A percentile compares a stretch with the other conserved stretches of the same genome.
These are phyloP conservation scores for Colletotrichum sansevieriae DNA, from an alignment of 2,329 filamentous ascomycete genomes.

Conservation along the genomic window DNA sequence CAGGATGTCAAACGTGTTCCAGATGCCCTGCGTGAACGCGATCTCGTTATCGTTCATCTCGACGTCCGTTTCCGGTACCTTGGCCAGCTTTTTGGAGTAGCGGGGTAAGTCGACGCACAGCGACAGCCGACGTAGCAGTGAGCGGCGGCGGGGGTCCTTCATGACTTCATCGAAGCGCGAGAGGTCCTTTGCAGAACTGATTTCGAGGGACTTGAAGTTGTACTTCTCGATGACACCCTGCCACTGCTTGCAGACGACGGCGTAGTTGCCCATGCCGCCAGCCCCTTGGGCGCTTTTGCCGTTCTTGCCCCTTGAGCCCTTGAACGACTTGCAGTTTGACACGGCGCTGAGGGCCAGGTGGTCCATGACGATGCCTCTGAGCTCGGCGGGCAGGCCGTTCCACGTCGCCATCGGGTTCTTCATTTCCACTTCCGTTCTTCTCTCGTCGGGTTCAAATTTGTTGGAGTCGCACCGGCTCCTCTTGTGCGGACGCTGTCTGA, in stretches of 20 bases:
- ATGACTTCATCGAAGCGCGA: slow-evolving; percentile 44
- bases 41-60: slow-evolving; percentile 47
- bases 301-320: slow-evolving; percentile 18
- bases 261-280: slow-evolving; percentile 43
- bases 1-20: slow-evolving; percentile 45
- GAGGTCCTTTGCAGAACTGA: slow-evolving; percentile 42
- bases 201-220: slow-evolving; percentile 44
- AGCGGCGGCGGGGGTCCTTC: slow-evolving; percentile 42
- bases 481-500: no score
- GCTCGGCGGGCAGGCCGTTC: slow-evolving; percentile 41
- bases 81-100: slow-evolving; percentile 41
- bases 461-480: slow-evolving; percentile 6
- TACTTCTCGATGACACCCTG: slow-evolving; percentile 45
- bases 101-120: slow-evolving; percentile 44
- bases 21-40: slow-evolving; percentile 45
- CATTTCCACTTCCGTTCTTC: slow-evolving; percentile 20
- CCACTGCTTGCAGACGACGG: slow-evolving; percentile 47
- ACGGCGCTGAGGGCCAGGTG: slow-evolving; percentile 31
- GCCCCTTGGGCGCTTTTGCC: slow-evolving; percentile 1
- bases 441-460: neutral
- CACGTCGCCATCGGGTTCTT: slow-evolving; percentile 41
- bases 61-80: slow-evolving; percentile 43
- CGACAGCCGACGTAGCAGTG: slow-evolving; percentile 43
- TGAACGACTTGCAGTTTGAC: slow-evolving; percentile 13
- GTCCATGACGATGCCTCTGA: slow-evolving; percentile 37